Evolutionary conservation across 78 protist species (phyloP).

Genomic region (Paulinella micropora): DNA sequence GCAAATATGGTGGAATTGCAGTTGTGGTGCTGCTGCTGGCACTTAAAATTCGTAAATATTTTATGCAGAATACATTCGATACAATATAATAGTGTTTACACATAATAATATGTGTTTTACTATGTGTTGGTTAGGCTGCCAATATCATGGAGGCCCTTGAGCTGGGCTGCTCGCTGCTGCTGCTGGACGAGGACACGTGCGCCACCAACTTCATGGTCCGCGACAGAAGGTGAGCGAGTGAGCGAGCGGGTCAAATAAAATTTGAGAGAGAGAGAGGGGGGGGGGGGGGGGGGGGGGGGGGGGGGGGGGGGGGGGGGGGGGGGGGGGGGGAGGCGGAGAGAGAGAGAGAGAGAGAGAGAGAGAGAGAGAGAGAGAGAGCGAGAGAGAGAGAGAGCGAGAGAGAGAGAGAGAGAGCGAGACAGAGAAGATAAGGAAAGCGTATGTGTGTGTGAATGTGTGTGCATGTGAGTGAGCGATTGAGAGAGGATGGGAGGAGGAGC

Average conservation of each 20-base stretch:
- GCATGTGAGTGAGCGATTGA: no score
- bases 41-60: no score
- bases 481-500: no score
- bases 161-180: neutral
- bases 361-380: neutral
- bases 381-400: no score
- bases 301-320: neutral
- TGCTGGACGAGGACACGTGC: neutral
- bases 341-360: neutral
- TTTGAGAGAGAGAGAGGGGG: neutral
- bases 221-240: neutral
- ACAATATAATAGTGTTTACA: no score
- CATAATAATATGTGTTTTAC: no score
- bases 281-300: neutral
- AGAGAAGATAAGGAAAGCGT: no score
- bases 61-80: no score
- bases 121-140: conserved; percentile 7
- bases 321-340: neutral
- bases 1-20: no score
- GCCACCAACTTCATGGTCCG: conserved; percentile 13
- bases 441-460: no score
- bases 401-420: no score
- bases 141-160: neutral
- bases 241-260: neutral
- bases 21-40: no score